Base-by-base conservation (phyloP, 208 protist genomes). In the Angomonas ambiguus region DNA sequence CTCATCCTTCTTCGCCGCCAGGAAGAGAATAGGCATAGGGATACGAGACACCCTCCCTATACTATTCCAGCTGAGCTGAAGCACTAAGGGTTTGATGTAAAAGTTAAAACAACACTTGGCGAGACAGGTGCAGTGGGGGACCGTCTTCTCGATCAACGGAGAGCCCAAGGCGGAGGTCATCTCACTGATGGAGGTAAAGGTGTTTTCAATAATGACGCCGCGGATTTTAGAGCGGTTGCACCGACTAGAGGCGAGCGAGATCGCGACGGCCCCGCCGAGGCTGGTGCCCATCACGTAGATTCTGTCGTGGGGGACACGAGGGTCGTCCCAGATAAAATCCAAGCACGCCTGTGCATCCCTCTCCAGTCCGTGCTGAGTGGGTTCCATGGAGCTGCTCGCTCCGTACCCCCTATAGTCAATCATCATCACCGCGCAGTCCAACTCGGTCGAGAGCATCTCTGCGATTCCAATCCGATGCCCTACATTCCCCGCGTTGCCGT, bases 361-460 rank as follows among this genome's bases (percentile, higher is more conserved):
- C 72, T 87, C 76, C 18, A 97, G 62, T 10, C 84, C 90, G 31
- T 87, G 72, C 75, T 97, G 84, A 16, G 72, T 87, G 20, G 74
- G 72, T 55, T 74, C 65, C 22, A 67, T 75, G 18, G 72, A 48
- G 38, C 82, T 79, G 66, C 85, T 94, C 27, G 76, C 65, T 38
- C 93, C 93, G 74, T 80, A 97, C n/a, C 91, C 93, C 22, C 93
- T 79, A 74, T 97, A 97, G 69, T 96, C 89, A 16, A 96, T 65
- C 86, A 96, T 88, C 49, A 97, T 68, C 35, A 97, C 83, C 8
- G 79, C 84, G 70, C 86, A 93, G 2, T 69, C 62, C 28, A 88
- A 61, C 10, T 71, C 59, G 18, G 67, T 38, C 13, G 86, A 73
- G 10, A 96, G 70, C 28, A 82, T 51, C 31, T 68, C 49, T 8